Conservation (phyloP, 768 basidiomycete genomes). For the Psilocybe subaeruginosa region DNA sequence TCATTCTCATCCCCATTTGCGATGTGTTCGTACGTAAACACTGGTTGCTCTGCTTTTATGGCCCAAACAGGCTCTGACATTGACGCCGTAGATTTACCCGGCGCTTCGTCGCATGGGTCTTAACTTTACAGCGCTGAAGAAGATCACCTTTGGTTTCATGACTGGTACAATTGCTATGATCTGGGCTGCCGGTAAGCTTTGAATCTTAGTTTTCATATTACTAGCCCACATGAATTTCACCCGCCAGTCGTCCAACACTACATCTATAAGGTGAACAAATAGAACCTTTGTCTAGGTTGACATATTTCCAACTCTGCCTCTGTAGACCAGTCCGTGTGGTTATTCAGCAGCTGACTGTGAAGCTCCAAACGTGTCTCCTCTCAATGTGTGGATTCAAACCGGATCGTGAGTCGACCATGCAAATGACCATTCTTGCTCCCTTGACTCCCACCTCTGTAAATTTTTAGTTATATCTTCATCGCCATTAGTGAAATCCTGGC, state of each 20-base stretch:
- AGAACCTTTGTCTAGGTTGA: background rate
- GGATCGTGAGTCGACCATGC: conserved; percentile 50
- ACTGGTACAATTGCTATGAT: conserved; percentile 61
- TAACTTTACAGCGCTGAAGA: conserved; percentile 63
- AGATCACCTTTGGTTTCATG: conserved; percentile 59
- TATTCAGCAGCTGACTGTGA: conserved; percentile 45
- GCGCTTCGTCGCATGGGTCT: conserved; percentile 50
- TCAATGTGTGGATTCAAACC: conserved; percentile 80
- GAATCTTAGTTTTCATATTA: background rate
- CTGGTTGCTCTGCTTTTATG: no score
- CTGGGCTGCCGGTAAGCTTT: conserved; percentile 59
- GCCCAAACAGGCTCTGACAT: no score
- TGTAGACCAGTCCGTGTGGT: conserved; percentile 51
- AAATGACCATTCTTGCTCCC: no score
- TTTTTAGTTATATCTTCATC: conserved; percentile 59
- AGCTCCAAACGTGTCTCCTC: conserved; percentile 44
- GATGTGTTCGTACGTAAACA: conserved; percentile 49
- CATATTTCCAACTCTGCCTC: background rate
- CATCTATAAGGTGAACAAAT: conserved; percentile 58
- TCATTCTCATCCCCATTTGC: conserved; percentile 71
- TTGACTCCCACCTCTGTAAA: background rate
- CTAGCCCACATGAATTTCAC: conserved; percentile 14
- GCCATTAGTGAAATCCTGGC: conserved; percentile 79
- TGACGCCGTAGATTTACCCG: conserved; percentile 53
- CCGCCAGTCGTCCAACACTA: conserved; percentile 66